These are phyloP conservation scores for Candida piceae DNA, from an alignment of 805 yeast genomes.

Conservation along the genomic window DNA sequence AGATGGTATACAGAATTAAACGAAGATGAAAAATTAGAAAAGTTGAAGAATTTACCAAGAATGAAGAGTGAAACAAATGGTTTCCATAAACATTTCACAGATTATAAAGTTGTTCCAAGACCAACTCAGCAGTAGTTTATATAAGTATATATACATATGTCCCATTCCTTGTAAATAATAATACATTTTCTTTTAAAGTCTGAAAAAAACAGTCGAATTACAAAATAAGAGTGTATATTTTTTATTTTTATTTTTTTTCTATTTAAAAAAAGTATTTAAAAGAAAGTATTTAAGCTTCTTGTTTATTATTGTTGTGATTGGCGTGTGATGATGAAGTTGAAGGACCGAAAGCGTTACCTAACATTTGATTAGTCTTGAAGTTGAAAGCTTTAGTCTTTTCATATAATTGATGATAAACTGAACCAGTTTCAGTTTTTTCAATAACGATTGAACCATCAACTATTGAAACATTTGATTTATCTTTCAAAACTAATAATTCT, in stretches of 20 bases:
- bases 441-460: conserved; percentile 44
- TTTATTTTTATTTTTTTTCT: no score
- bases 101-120: conserved; percentile 31
- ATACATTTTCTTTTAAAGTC: no score
- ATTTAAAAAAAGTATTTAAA: no score
- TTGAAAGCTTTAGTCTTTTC: conserved; percentile 64
- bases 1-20: conserved; percentile 34
- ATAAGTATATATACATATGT: no score
- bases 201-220: no score
- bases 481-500: conserved; percentile 4
- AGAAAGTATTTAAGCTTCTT: no score
- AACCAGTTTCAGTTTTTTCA: conserved; percentile 47
- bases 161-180: no score
- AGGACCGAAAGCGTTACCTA: conserved; percentile 35
- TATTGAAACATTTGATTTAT: conserved; percentile 34
- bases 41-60: conserved; percentile 25
- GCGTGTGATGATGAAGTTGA: neutral
- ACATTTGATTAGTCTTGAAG: conserved; percentile 53
- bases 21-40: conserved; percentile 8
- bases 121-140: no score
- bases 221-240: no score
- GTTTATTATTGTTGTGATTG: conserved; percentile 14
- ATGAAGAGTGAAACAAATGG: conserved; percentile 26
- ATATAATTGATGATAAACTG: conserved; percentile 62
- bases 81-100: conserved; percentile 25